These are phyloP conservation scores for Xeromyces bisporus DNA, from an alignment of 495 filamentous ascomycete genomes.

Conservation along the genomic window DNA sequence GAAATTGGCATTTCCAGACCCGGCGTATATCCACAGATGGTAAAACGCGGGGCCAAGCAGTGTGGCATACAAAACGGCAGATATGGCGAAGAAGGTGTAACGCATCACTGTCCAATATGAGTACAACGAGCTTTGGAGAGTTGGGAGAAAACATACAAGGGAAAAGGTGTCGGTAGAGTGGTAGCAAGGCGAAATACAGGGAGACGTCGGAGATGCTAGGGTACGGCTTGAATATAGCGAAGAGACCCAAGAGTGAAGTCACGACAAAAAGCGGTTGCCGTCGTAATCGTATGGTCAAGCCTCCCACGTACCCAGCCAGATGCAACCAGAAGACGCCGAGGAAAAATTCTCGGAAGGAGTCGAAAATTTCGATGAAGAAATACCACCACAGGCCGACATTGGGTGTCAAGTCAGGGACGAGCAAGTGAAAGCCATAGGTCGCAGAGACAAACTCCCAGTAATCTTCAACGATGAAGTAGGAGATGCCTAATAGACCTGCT, in stretches of 20 bases:
- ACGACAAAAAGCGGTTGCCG: slow-evolving; percentile 75
- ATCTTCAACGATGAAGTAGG: slow-evolving; percentile 54
- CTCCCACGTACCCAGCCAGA: slow-evolving; percentile 71
- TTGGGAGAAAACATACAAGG: slow-evolving; percentile 42
- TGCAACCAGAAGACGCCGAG: slow-evolving; percentile 96
- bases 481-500: slow-evolving; percentile 47
- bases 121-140: not conserved
- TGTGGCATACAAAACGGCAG: slow-evolving; percentile 68
- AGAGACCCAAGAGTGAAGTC: slow-evolving; percentile 66
- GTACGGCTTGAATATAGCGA: slow-evolving; percentile 90
- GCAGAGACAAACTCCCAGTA: slow-evolving; percentile 74
- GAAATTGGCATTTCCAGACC: slow-evolving; percentile 95
- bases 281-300: slow-evolving; percentile 61
- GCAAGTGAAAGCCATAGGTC: slow-evolving; percentile 81
- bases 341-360: slow-evolving; percentile 94
- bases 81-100: slow-evolving; percentile 72
- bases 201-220: slow-evolving; percentile 79
- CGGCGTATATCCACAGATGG: slow-evolving; percentile 95
- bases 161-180: slow-evolving; percentile 87
- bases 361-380: slow-evolving; percentile 99
- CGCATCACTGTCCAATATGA: slow-evolving; percentile 51
- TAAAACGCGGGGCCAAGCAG: slow-evolving; percentile 92
- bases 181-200: slow-evolving; percentile 65
- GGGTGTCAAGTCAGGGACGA: slow-evolving; percentile 83
- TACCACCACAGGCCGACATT: slow-evolving; percentile 99